A percentile compares a stretch with the other conserved stretches of the same genome.
phyloP scores from a whole-genome alignment of 2,329 filamentous ascomycete species.

The Aspergillus clavatus region DNA sequence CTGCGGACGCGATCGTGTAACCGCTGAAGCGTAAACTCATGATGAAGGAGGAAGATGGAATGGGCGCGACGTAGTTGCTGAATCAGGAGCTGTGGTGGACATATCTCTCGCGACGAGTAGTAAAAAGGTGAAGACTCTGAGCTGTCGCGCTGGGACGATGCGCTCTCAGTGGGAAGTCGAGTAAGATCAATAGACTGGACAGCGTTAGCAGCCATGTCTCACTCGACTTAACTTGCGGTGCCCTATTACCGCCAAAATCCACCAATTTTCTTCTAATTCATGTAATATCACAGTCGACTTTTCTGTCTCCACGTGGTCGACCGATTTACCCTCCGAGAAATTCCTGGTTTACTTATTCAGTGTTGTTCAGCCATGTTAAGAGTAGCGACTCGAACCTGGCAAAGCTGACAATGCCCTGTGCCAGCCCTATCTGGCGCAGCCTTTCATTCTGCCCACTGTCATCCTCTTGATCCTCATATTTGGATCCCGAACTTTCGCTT shows the following conservation, averaged over 20 bases:
- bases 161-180: constrained; percentile 55
- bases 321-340: constrained; percentile 70
- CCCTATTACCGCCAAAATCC: constrained; percentile 73
- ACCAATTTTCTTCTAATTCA: constrained; percentile 89
- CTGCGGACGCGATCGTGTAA: constrained; percentile 64
- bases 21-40: constrained; percentile 67
- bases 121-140: constrained; percentile 54
- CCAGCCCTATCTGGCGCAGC: constrained; percentile 86
- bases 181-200: constrained; percentile 74
- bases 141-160: constrained; percentile 30
- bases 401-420: constrained; percentile 94
- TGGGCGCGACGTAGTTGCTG: constrained; percentile 81
- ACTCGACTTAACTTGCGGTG: neutral
- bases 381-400: constrained; percentile 52
- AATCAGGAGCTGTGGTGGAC: constrained; percentile 70
- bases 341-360: constrained; percentile 48
- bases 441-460: constrained; percentile 75
- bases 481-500: constrained; percentile 10
- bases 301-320: constrained; percentile 87
- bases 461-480: constrained; percentile 27
- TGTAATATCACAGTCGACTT: constrained; percentile 78
- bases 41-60: constrained; percentile 79
- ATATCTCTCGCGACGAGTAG: constrained; percentile 87
- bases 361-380: constrained; percentile 1
- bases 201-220: constrained; percentile 8